phyloP scores from a whole-genome alignment of 495 filamentous ascomycete species.

The Neurospora pannonica region DNA sequence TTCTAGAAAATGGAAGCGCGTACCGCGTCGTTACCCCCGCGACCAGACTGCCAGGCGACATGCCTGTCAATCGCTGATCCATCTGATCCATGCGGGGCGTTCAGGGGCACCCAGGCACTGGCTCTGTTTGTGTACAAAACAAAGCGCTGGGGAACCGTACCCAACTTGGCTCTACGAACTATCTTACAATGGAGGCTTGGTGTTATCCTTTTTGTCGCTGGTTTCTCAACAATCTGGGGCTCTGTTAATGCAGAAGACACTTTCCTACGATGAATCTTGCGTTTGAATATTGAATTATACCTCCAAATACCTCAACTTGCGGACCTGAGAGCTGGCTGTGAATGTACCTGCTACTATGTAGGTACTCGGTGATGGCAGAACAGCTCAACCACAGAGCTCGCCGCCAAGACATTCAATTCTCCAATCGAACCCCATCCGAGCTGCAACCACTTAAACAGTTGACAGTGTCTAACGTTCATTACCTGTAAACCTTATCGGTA shows the following conservation, averaged over 20 bases:
- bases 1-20: constrained; percentile 13
- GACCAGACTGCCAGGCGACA: constrained; percentile 11
- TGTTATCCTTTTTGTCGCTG: too few species aligned
- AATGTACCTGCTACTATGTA: too few species aligned
- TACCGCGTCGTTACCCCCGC: constrained; percentile 28
- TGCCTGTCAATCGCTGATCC: neutral
- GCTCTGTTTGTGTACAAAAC: neutral
- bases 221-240: too few species aligned
- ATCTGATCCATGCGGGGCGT: constrained; percentile 1
- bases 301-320: too few species aligned
- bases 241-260: too few species aligned
- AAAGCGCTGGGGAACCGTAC: neutral
- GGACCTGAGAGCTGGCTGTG: too few species aligned
- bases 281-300: too few species aligned
- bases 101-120: constrained; percentile 4
- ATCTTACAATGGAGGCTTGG: too few species aligned
- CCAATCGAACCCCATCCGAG: neutral
- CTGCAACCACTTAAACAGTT: constrained; percentile 15
- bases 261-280: too few species aligned
- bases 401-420: neutral
- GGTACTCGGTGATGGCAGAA: neutral
- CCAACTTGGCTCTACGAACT: neutral
- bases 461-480: neutral
- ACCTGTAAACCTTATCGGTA: constrained; percentile 10
- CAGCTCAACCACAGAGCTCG: neutral